These are phyloP conservation scores for Trichoderma atroviride DNA, from an alignment of 2,329 filamentous ascomycete genomes.

Conservation along the genomic window DNA sequence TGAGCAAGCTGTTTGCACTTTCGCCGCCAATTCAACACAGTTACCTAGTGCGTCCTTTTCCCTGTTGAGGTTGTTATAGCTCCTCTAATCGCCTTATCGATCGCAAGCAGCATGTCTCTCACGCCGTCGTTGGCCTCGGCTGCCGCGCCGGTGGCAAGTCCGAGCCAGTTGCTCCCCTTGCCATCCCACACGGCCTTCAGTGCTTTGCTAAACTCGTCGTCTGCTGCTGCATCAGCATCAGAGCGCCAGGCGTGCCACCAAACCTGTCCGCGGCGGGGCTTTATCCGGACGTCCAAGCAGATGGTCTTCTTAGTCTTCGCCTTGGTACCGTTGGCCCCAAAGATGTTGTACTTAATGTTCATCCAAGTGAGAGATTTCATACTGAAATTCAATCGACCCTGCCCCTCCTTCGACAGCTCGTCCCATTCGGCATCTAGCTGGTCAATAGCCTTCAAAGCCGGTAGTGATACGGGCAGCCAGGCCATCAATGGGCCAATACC, in stretches of 20 bases:
- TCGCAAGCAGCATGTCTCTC: constrained; percentile 50
- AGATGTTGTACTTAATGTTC: constrained; percentile 56
- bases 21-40: neutral
- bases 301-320: constrained; percentile 42
- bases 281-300: constrained; percentile 57
- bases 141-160: constrained; percentile 52
- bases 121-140: constrained; percentile 45
- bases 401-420: constrained; percentile 44
- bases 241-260: constrained; percentile 56
- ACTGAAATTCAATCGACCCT: constrained; percentile 54
- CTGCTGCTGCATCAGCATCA: constrained; percentile 29
- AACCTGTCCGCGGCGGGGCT: constrained; percentile 49
- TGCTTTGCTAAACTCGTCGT: constrained; percentile 43
- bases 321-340: constrained; percentile 31
- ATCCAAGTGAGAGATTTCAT: constrained; percentile 61
- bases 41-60: neutral
- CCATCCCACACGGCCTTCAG: constrained; percentile 51
- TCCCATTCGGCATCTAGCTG: constrained; percentile 61
- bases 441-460: constrained; percentile 64
- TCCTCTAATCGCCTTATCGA: constrained; percentile 52
- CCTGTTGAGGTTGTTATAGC: constrained; percentile 27
- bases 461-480: constrained; percentile 63
- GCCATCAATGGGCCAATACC: constrained; percentile 57
- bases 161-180: constrained; percentile 50
- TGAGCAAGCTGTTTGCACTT: neutral